phyloP scores from a whole-genome alignment of 768 basidiomycete genomes.

The Tylopilus vinaceipallidus region DNA sequence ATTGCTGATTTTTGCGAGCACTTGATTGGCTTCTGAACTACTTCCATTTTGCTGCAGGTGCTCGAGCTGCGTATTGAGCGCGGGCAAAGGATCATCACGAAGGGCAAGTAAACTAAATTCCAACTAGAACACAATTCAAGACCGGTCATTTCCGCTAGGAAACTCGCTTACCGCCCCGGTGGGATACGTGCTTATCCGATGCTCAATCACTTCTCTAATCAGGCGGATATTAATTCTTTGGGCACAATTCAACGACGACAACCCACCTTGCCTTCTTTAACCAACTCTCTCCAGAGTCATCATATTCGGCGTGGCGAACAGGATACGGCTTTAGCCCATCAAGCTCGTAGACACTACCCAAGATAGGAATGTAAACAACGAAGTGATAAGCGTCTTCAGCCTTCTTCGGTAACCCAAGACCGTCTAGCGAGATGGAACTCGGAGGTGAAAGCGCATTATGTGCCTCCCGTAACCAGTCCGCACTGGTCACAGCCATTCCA shows the following conservation, averaged over 20 bases:
- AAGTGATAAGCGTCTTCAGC: constrained; percentile 94
- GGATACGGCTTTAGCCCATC: constrained; percentile 84
- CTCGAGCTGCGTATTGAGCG: constrained; percentile 58
- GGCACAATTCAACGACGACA: constrained; percentile 3
- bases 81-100: constrained; percentile 75
- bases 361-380: constrained; percentile 85
- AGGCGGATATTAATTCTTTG: constrained; percentile 19
- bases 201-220: constrained; percentile 76
- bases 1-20: constrained; percentile 54
- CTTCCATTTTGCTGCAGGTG: constrained; percentile 44
- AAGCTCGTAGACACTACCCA: constrained; percentile 87
- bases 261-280: constrained; percentile 68
- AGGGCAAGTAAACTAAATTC: constrained; percentile 92
- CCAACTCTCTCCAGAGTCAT: constrained; percentile 79
- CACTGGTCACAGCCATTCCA: constrained; percentile 76
- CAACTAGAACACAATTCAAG: constrained; percentile 46
- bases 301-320: constrained; percentile 75
- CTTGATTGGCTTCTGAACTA: constrained; percentile 46
- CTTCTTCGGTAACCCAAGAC: constrained; percentile 66
- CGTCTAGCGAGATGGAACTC: constrained; percentile 82
- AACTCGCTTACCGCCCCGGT: constrained; percentile 68
- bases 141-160: neutral
- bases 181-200: constrained; percentile 88
- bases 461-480: constrained; percentile 76
- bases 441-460: constrained; percentile 95